Base-by-base conservation (phyloP, 805 yeast genomes). In the Saturnispora hagleri region DNA sequence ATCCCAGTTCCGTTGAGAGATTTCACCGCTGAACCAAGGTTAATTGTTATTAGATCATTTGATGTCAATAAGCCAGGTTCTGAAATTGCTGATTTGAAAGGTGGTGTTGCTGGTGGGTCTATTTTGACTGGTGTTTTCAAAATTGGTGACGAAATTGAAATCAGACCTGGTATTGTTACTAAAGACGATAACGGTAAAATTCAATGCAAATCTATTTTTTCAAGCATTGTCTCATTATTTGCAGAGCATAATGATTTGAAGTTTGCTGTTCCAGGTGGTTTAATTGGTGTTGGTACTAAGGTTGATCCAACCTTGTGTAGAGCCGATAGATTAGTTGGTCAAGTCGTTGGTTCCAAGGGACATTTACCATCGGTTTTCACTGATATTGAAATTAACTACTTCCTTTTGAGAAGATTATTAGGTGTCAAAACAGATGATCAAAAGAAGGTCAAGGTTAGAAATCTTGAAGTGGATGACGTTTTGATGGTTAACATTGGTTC, bases 51-150 rank as follows among this genome's bases (percentile, higher is more conserved):
- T 65, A 86, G 99, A 76, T 91, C 98, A 34, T 93, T 93, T 69
- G 99, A 93, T 71, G 99, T 93, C 59, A 93, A 93, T 76, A 90
- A 89, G 73, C 99, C 99, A 55, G 99, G 99, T 75, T 83, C 97
- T 43, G 97, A 90, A 72, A 88, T 95, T 60, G 90, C 86, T 60
- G 98, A 91, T 63, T 80, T 93, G 69, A 90, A 90, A 74, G 99
- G 99, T 65, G 99, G 99, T 82, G 98, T 93, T 68, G 99, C 99
- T 45, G 99, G 99, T 77, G 99, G 99, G 61, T 89, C 97, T 50
- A 91, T 93, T 63, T 78, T 93, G 67, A 89, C 83, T 55, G 99
- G 99, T 80, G 99, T 93, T 47, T 88, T 93, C 76, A 85, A 87
- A 69, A 77, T 93, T 58, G 98, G 97, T 57, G 99, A 93, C 68